These are phyloP conservation scores for Bretschneidera sinensis DNA, from an alignment of 345 rosid genomes.

Conservation along the genomic window DNA sequence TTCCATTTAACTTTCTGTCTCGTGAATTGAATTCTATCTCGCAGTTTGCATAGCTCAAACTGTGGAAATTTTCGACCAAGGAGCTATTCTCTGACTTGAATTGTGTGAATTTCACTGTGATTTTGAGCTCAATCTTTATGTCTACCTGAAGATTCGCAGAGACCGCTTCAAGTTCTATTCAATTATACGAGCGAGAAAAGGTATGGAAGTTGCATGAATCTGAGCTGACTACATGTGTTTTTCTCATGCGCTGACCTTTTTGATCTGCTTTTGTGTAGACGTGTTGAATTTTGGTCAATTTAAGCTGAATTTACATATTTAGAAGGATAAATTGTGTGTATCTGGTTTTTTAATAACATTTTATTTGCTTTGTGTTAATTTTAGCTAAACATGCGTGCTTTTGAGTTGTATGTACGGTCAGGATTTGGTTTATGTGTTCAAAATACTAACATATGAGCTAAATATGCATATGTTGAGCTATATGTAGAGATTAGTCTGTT, in stretches of 20 bases:
- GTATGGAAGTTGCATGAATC: not conserved
- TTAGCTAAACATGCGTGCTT: not conserved
- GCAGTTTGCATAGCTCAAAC: not conserved
- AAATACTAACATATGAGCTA: not conserved
- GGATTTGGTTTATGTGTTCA: not conserved
- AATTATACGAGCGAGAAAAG: not conserved
- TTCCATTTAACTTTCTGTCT: not conserved
- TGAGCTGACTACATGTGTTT: conserved; percentile 2
- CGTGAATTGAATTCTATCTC: conserved; percentile 2
- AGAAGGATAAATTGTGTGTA: not conserved
- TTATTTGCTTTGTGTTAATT: not conserved
- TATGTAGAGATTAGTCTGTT: not conserved
- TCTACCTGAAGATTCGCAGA: not conserved
- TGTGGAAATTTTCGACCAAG: not conserved
- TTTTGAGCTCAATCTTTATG: not conserved
- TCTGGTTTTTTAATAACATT: conserved; percentile 5
- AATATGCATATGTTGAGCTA: not conserved
- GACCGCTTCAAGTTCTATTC: not conserved
- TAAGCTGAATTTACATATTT: conserved; percentile 5
- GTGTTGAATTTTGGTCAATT: no score
- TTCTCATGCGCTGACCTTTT: not conserved
- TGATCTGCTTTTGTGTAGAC: not conserved
- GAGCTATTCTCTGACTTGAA: not conserved
- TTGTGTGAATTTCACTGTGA: conserved; percentile 7
- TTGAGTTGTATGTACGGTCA: not conserved